These are phyloP conservation scores for Cladosporium colombiae DNA, from an alignment of 2,329 filamentous ascomycete species.

Conservation along the genomic window DNA sequence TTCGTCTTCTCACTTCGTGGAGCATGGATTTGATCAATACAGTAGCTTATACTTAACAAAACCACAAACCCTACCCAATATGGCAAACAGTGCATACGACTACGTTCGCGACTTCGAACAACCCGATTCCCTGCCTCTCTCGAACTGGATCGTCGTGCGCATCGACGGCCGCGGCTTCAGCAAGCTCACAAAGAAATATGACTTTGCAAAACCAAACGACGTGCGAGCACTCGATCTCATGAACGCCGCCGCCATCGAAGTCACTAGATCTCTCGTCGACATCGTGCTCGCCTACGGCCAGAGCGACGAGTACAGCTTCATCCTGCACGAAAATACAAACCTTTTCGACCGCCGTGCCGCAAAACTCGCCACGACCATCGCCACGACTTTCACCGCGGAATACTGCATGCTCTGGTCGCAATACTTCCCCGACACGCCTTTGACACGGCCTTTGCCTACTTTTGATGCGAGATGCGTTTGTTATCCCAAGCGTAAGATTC, in stretches of 20 bases:
- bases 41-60: constrained; percentile 1
- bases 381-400: constrained; percentile 89
- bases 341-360: constrained; percentile 85
- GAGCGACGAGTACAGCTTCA: constrained; percentile 86
- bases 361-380: constrained; percentile 88
- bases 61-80: constrained; percentile 14
- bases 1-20: constrained; percentile 3
- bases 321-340: constrained; percentile 61
- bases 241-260: constrained; percentile 86
- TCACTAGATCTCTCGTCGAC: constrained; percentile 81
- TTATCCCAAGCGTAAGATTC: constrained; percentile 78
- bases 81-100: constrained; percentile 68
- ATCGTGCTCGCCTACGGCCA: constrained; percentile 87
- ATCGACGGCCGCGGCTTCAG: constrained; percentile 94
- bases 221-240: constrained; percentile 83
- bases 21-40: not conserved
- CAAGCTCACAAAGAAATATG: constrained; percentile 63
- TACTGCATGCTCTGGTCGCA: constrained; percentile 80
- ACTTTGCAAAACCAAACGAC: constrained; percentile 92
- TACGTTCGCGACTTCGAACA: constrained; percentile 92
- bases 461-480: constrained; percentile 91
- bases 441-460: constrained; percentile 76
- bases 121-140: constrained; percentile 74
- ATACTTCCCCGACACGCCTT: constrained; percentile 69
- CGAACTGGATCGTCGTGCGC: constrained; percentile 93